Evolutionary conservation across 129 eudicot species (phyloP).

Genomic region (Smallanthus sonchifolius): DNA sequence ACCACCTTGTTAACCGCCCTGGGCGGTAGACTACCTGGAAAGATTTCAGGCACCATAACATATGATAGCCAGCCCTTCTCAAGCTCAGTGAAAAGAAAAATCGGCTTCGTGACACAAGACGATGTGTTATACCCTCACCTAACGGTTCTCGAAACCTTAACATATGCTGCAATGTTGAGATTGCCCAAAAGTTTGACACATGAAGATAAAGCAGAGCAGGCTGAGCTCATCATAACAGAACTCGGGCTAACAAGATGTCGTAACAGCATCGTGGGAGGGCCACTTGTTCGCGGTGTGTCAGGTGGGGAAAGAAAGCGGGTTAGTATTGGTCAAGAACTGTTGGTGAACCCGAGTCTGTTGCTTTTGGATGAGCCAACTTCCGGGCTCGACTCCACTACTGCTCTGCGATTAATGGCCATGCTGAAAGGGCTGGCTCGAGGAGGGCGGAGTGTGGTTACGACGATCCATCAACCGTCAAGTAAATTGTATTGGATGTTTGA

Average conservation of each 20-base stretch:
- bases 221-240: slow-evolving; percentile 49
- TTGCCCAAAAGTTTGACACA: slow-evolving; percentile 48
- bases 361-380: slow-evolving; percentile 93
- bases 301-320: slow-evolving; percentile 93
- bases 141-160: slow-evolving; percentile 73
- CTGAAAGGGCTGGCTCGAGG: slow-evolving; percentile 66
- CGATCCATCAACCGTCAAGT: slow-evolving; percentile 87
- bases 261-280: slow-evolving; percentile 62
- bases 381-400: slow-evolving; percentile 87
- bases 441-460: slow-evolving; percentile 68
- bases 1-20: slow-evolving; percentile 80
- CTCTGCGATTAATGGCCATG: slow-evolving; percentile 53
- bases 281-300: slow-evolving; percentile 65
- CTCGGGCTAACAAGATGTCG: slow-evolving; percentile 64
- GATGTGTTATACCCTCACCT: slow-evolving; percentile 78
- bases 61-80: slow-evolving; percentile 65
- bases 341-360: slow-evolving; percentile 77
- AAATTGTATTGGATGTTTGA: slow-evolving; percentile 76
- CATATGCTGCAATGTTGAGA: slow-evolving; percentile 68
- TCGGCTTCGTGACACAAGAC: slow-evolving; percentile 79
- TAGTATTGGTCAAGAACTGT: slow-evolving; percentile 82
- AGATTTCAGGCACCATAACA: slow-evolving; percentile 53
- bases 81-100: slow-evolving; percentile 56
- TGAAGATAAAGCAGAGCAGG: slow-evolving; percentile 60
- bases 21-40: slow-evolving; percentile 58